These are phyloP conservation scores for Sphagnum fallax DNA, from an alignment of 228 moss, liverwort and hornwort genomes.

Conservation along the genomic window DNA sequence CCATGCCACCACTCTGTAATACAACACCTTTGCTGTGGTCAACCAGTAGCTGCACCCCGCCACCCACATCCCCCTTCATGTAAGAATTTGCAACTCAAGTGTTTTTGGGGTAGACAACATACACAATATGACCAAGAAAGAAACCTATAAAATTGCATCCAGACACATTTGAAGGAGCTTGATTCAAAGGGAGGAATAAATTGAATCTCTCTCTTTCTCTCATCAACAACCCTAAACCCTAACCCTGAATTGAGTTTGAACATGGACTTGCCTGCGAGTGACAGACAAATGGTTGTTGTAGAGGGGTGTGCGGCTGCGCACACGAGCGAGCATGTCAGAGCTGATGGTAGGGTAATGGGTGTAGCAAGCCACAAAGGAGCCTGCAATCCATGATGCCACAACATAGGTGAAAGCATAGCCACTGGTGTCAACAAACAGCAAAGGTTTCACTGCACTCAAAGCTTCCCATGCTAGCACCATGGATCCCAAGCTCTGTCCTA, in stretches of 20 bases:
- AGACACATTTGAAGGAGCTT: background rate
- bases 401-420: slow-evolving; percentile 89
- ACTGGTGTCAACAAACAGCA: slow-evolving; percentile 82
- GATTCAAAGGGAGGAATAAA: background rate
- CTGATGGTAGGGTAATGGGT: slow-evolving; percentile 99
- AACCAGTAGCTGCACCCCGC: slow-evolving; percentile 50
- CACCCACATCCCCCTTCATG: slow-evolving; percentile 1
- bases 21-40: slow-evolving; percentile 56
- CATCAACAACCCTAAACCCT: background rate
- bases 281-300: slow-evolving; percentile 74
- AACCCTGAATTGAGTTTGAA: background rate
- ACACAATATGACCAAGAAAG: background rate
- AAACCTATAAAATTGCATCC: background rate
- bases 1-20: slow-evolving; percentile 69
- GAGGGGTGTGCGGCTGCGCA: slow-evolving; percentile 47
- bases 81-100: background rate
- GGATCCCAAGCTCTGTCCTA: slow-evolving; percentile 92
- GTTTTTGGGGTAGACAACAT: background rate
- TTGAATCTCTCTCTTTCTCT: background rate
- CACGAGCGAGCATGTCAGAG: slow-evolving; percentile 82
- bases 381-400: slow-evolving; percentile 72
- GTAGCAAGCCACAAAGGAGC: slow-evolving; percentile 81
- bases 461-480: slow-evolving; percentile 90
- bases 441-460: slow-evolving; percentile 58
- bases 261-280: slow-evolving; percentile 43